Evolutionary conservation across 2,329 filamentous ascomycete species (phyloP).

Genomic region (Diaporthe helianthi): DNA sequence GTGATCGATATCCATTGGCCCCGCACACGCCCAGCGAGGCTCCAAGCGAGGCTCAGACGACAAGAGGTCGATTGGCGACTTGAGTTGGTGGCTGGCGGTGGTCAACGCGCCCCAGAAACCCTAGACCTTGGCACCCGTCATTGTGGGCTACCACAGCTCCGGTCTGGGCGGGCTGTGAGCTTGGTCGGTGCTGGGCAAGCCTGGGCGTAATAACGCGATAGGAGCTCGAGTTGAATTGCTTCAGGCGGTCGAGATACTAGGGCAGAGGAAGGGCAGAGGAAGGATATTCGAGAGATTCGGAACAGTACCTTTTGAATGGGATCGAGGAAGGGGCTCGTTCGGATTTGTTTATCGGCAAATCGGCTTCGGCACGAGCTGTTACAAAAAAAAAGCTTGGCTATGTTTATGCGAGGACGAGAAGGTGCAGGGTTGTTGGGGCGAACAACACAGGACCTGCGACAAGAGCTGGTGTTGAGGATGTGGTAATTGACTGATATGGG

Average conservation of each 20-base stretch:
- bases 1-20: neutral
- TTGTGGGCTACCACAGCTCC: conserved; percentile 18
- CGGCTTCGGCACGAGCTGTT: conserved; percentile 30
- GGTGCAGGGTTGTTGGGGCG: conserved; percentile 22
- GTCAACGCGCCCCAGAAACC: conserved; percentile 17
- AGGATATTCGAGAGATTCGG: neutral
- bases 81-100: conserved; percentile 8
- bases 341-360: conserved; percentile 31
- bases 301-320: conserved; percentile 29
- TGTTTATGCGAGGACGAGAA: conserved; percentile 5
- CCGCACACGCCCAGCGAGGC: neutral
- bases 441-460: conserved; percentile 35
- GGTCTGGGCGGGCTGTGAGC: conserved; percentile 13
- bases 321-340: conserved; percentile 2
- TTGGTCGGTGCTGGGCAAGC: conserved; percentile 18
- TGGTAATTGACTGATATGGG: conserved; percentile 11
- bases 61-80: conserved; percentile 23
- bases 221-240: neutral
- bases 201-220: neutral
- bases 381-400: conserved; percentile 25
- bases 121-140: conserved; percentile 34
- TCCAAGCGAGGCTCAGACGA: conserved; percentile 13
- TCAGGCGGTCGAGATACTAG: neutral
- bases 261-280: neutral
- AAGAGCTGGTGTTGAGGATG: conserved; percentile 32